Base-by-base conservation (phyloP, 805 yeast species). In the Ascoidea asiatica region DNA sequence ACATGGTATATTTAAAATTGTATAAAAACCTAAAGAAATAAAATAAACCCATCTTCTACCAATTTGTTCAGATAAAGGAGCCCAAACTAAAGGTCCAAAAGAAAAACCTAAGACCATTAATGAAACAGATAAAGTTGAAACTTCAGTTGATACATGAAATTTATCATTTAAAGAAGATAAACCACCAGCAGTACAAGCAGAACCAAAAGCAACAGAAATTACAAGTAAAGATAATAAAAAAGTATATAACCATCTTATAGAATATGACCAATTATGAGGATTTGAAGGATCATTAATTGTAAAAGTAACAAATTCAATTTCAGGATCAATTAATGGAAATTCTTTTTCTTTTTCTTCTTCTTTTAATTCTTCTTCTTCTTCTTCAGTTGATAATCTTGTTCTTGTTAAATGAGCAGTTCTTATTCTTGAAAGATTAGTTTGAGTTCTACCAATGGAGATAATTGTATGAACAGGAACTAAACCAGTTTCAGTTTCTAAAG, bases 121-220 rank as follows among this genome's bases (percentile, higher is more conserved):
- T 1, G 95, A 84, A 51, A 89, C 84, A 0, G 90, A 66, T 51
- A 88, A 67, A 33, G 77, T 79, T 7, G 95, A 76, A 19, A 87
- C 96, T 59, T 84, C 95, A 2, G 66, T 58, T 15, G 84, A 74
- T 19, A 88, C 95, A 49, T 76, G 63, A 59, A 70, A 86, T 53
- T 77, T 70, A 13, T 80, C 80, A 48, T 67, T 65, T 48, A 86
- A 77, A 17, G 81, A 67, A n/a, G 70, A 73, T 42, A 89, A 65
- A 40, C 94, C 92, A 53, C 95, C 95, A 21, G 95, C 81, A 54
- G 86, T 81, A 58, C 90, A 82, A 1, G 96, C 82, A 4, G 95
- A 85, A 38, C 96, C 96, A 59, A 85, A 88, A 2, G 97, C 97
- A 23, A 90, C 95, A 55, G 87, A 75, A 46, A 89, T 79, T 43